Base-by-base conservation (phyloP, 2,329 filamentous ascomycete species). In the Cytospora piceicola region DNA sequence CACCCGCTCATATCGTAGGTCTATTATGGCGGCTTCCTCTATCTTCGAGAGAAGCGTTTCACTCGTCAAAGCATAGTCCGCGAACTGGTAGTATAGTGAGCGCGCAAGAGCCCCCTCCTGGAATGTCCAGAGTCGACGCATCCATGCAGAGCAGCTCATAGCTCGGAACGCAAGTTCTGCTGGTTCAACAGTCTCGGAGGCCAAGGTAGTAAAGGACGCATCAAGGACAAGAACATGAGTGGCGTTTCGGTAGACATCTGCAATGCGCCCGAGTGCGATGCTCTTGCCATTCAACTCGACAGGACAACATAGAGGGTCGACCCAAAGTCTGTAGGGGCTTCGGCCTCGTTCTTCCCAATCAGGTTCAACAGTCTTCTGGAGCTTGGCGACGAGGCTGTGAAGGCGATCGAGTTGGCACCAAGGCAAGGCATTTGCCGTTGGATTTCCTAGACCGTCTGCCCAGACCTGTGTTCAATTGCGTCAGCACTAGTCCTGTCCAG, bases 91-190 rank as follows among this genome's bases (percentile, higher is more conserved):
- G 29, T 72, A 75, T 3, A 78, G 68, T 20, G 69, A 72, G n/a
- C 69, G 68, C 0, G 72, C 70, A 1, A 78, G 70, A 4, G 72
- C 72, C 69, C 72, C 56, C 29, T 58, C 71, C 69, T 79, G 77
- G 17, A 79, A 71, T 0, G 78, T 80, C 78, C 77, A 80, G 1
- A 79, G 70, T 6, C 77, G 70, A 54, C 76, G 72, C 70, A 78
- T 77, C 77, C 78, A 80, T 24, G 73, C 70, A 4, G 76, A 77
- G 15, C 70, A 68, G 6, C 65, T 73, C 36, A 77, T 72, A 4
- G 77, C 70, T 20, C 75, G 69, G 6, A 75, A 60, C 0, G 77
- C 58, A 17, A 75, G 63, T 54, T 78, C 76, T 5, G 70, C 68
- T 9, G 59, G 63, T 15, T 68, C 61, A 15, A 66, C 61, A 5